Evolutionary conservation across 805 yeast genomes (phyloP), one percentile per base, ranked within the genome.

Genomic region (Kuraishia hungarica): DNA sequence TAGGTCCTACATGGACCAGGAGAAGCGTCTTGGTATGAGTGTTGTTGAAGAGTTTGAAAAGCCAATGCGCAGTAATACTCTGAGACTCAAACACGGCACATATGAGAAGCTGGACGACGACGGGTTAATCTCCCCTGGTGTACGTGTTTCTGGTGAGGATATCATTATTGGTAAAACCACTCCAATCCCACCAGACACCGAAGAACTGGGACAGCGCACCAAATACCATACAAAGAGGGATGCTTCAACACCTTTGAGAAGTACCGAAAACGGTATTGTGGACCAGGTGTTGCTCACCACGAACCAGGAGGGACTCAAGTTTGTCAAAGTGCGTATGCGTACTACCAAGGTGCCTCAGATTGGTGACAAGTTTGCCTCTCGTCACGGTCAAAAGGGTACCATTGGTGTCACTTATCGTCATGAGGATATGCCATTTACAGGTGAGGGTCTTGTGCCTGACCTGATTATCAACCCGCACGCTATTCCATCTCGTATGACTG

Each of bases 401-500:
- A 92, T 94, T 72, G 99, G 99, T 85, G 94, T 94, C 60, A 94
- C 99, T 0, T 94, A 93, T 70, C 83, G 97, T 70, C 94, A 93
- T 70, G 99, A 94, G 72, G 99, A 94, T 70, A 93, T 94, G 98
- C 99, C 99, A 28, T 94, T 94, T 71, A 86, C 96, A 8, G 79
- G 89, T 2, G 96, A 93, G 71, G 99, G 99, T 71, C 73, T 93
- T 68, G 97, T 93, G 46, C 99, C 99, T 7, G 99, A 94, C 75
- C 79, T 94, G 68, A 90, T 94, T 66, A 94, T 94, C 70, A 94
- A 94, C 72, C 99, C 99, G 1, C 99, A 94, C 74, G 99, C 98
- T 68, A 94, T 94, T 81, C 99, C 99, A 63, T 94, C 99, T 56
- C 97, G 99, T 82, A 94, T 94, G 99, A 94, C 99, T 48, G 99